Base-by-base conservation (phyloP, 1,139 yeast genomes). In the Geotrichum histeridarum region DNA sequence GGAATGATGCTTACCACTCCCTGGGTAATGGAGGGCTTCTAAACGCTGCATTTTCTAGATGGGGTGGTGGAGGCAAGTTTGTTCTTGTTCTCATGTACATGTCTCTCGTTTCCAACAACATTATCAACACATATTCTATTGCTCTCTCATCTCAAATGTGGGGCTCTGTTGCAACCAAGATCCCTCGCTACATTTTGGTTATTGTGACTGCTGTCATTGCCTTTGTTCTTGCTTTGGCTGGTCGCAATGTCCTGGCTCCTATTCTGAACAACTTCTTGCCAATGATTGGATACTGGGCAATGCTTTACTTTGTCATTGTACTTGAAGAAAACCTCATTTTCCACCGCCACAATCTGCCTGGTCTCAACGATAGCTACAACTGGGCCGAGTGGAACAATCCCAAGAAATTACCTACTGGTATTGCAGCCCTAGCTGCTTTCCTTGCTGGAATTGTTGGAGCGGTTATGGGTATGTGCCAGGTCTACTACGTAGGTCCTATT, bases 211-310 rank as follows among this genome's bases (percentile, higher is more conserved):
- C 91, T 4, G 80, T 76, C 1, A 72, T 86, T 22, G 84, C 83
- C 63, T 74, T 87, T 62, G 82, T 85, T 1, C 61, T 70, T 35
- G 64, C 73, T 11, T 62, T 69, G 56, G 93, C 82, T 11, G 97
- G 97, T 9, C 78, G 88, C 63, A 74, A 86, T 68, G 81, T 83
- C 63, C 86, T 90, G 67, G 77, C 90, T 47, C 77, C 82, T 3
- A 88, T 89, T 59, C 74, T 90, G 65, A 82, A 90, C n/a, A 90
- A 89, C 65, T 90, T 90, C 73, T 74, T 90, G 62, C 96, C 97
- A 8, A 89, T 90, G 96, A 81, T 90, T 58, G 96, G 96, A 0
- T 90, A 90, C 71, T 90, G 97, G 97, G 80, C 87, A 53, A 82
- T 93, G 53, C 87, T 90, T 73, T 90, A 89, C 69, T 81, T 86